phyloP scores from a whole-genome alignment of 2,329 filamentous ascomycete species.

The Lecanoromycetidae sp. region DNA sequence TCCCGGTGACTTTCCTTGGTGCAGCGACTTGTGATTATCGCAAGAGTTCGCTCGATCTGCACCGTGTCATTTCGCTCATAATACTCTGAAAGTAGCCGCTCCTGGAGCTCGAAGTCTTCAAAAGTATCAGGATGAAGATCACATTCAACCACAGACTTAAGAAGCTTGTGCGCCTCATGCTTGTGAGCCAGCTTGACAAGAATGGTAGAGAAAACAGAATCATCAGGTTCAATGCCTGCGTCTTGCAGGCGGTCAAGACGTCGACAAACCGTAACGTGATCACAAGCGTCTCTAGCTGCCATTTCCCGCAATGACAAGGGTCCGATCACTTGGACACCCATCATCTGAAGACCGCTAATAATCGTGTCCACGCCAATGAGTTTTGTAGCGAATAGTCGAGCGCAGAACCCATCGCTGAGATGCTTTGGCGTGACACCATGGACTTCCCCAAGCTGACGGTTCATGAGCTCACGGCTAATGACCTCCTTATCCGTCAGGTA shows the following conservation, averaged over 20 bases:
- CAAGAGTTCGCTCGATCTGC: constrained; percentile 44
- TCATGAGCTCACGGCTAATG: constrained; percentile 23
- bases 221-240: constrained; percentile 50
- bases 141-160: constrained; percentile 41
- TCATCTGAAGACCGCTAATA: constrained; percentile 54
- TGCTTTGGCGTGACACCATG: constrained; percentile 28
- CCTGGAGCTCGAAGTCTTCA: constrained; percentile 44
- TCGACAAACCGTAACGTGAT: constrained; percentile 35
- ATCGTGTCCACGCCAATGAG: constrained; percentile 62
- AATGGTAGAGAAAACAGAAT: constrained; percentile 53
- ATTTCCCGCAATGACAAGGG: constrained; percentile 67
- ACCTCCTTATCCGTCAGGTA: not conserved
- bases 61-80: constrained; percentile 39
- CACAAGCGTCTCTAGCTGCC: constrained; percentile 48
- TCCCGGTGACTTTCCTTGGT: not conserved
- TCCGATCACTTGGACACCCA: constrained; percentile 62
- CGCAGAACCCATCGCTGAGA: constrained; percentile 58
- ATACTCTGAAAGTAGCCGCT: constrained; percentile 41
- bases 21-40: constrained; percentile 33
- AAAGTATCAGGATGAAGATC: constrained; percentile 55
- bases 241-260: constrained; percentile 50
- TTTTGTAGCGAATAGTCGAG: constrained; percentile 68
- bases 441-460: constrained; percentile 17
- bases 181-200: constrained; percentile 51
- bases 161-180: constrained; percentile 41